Base-by-base conservation (phyloP, 768 basidiomycete species). In the Hebeloma cylindrosporum region DNA sequence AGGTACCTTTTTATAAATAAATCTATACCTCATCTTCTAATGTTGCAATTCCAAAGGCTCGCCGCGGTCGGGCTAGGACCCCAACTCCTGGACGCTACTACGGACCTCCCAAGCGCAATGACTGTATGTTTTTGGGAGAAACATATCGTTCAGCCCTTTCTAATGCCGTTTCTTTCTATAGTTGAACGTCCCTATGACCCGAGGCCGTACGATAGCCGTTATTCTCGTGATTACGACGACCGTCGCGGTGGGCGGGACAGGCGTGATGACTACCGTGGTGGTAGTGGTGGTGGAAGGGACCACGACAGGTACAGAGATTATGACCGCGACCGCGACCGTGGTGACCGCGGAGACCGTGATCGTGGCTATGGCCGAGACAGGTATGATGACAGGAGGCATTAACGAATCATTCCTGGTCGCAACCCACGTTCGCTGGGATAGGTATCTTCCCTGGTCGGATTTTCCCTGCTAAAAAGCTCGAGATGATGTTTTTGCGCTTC, bases 11-110 rank as follows among this genome's bases (percentile, higher is more conserved):
- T 21, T 22, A 3, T 38, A 16, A 26, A 35, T 21, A 7, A 3
- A 14, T 17, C 33, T 4, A 5, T 21, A 5, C 40, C 5, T 20
- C 14, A 38, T 29, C 7, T 28, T 49, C 42, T 25, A 4, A 41
- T 38, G 14, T 40, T 54, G 18, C 5, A 45, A 11, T 47, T 16
- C 30, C 18, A 16, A 44, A 91, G 90, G 92, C 92, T 52, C 87
- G 91, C 39, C 85, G 91, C 53, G 92, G 87, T 44, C 85, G 92
- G 50, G 92, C 91, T 13, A 77, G 92, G 52, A 89, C 92, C 9
- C 88, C 95, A 2, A 99, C 95, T 5, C 95, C 95, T 3, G 95
- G 95, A 20, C 72, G 87, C 41, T 99, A 99, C 77, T 91, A 89
- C 51, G 94, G 93, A 0, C 91, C 93, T 35, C 90, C 93, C 32